A percentile compares a stretch with the other conserved stretches of the same genome.
Conservation (phyloP, 768 basidiomycete species). For the Boletus subparvulus region DNA sequence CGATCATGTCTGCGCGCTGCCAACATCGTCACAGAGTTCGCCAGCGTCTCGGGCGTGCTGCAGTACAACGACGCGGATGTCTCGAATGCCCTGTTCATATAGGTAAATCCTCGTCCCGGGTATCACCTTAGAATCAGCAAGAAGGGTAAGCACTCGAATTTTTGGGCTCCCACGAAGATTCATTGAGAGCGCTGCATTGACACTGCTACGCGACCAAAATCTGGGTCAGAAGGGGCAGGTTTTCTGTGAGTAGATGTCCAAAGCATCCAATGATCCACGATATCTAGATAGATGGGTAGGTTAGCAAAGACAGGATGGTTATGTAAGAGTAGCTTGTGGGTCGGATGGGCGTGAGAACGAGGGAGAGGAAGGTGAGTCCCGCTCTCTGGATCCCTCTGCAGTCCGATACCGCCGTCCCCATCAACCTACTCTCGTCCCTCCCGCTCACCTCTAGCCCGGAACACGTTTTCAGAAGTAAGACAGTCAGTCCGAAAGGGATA, state of each 20-base stretch:
- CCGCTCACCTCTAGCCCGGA: slow-evolving; percentile 9
- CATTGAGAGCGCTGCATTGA: slow-evolving; percentile 1
- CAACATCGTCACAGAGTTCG: slow-evolving; percentile 13
- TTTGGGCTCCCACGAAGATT: slow-evolving; percentile 2
- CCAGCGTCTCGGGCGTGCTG: slow-evolving; percentile 8
- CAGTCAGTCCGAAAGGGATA: slow-evolving; percentile 1
- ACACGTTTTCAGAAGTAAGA: slow-evolving; percentile 10
- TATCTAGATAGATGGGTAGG: slow-evolving; percentile 21
- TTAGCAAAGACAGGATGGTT: slow-evolving; percentile 11
- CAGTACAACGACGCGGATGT: slow-evolving; percentile 15
- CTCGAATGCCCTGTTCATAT: slow-evolving; percentile 7
- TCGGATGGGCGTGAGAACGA: slow-evolving; percentile 11
- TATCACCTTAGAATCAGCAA: slow-evolving; percentile 7
- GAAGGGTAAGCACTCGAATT: slow-evolving; percentile 11
- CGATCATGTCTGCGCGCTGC: slow-evolving; percentile 10
- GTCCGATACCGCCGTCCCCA: not conserved
- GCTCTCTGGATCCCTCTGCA: slow-evolving; percentile 17
- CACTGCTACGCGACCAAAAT: slow-evolving; percentile 14
- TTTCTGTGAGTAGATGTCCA: slow-evolving; percentile 19
- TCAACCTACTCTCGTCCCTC: slow-evolving; percentile 11
- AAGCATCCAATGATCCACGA: slow-evolving; percentile 20
- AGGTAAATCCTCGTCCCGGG: slow-evolving; percentile 5
- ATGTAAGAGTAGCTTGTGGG: not conserved
- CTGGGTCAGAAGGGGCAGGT: slow-evolving; percentile 13
- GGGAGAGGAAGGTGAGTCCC: slow-evolving; percentile 14